phyloP scores from a whole-genome alignment of 352 stramenopile species.

The Globisporangium uncinulatum region DNA sequence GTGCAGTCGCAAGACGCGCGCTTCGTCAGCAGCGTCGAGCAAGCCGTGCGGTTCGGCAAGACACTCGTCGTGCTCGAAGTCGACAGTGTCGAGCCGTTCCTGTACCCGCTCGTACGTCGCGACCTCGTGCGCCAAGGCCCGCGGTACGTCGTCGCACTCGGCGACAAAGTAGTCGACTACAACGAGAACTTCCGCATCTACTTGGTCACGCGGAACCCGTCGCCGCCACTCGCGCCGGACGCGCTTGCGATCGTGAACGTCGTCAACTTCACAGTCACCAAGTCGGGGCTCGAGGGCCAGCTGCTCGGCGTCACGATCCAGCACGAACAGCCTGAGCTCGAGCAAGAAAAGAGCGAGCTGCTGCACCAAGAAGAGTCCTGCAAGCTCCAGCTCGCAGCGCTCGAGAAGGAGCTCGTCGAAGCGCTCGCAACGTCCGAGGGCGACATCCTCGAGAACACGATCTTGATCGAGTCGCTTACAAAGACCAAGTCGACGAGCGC shows the following conservation, averaged over 20 bases:
- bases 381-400: conserved; percentile 89
- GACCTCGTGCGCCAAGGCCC: conserved; percentile 90
- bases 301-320: conserved; percentile 92
- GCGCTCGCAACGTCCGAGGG: conserved; percentile 91
- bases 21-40: conserved; percentile 91
- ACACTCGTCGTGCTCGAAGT: conserved; percentile 92
- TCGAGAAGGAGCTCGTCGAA: conserved; percentile 94
- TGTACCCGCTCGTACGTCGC: conserved; percentile 90
- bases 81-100: conserved; percentile 88
- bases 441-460: conserved; percentile 94
- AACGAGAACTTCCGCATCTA: conserved; percentile 93
- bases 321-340: conserved; percentile 91
- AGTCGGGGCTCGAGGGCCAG: conserved; percentile 90
- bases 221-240: conserved; percentile 84
- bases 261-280: conserved; percentile 96
- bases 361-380: conserved; percentile 92
- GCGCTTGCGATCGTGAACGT: conserved; percentile 87
- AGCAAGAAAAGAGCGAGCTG: conserved; percentile 91
- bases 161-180: conserved; percentile 93
- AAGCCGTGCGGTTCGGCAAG: conserved; percentile 95
- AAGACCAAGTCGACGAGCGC: conserved; percentile 90
- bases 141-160: conserved; percentile 87
- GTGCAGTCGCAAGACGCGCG: conserved; percentile 81
- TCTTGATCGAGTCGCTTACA: conserved; percentile 92
- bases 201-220: conserved; percentile 89